Evolutionary conservation across 2,329 filamentous ascomycete species (phyloP).

Genomic region (Hirsutella minnesotensis): DNA sequence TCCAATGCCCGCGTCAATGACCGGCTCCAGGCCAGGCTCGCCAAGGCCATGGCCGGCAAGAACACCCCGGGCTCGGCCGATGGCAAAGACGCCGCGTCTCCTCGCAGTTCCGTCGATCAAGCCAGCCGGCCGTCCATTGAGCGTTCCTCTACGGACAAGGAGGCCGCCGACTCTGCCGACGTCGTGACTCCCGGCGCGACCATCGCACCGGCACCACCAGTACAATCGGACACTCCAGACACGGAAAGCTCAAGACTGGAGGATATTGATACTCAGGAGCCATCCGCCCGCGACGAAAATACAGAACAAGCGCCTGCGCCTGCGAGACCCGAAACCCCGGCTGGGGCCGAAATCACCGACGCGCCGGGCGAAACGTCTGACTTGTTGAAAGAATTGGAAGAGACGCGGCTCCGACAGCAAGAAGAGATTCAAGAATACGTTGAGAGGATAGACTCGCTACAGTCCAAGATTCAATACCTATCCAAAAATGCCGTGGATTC

Average conservation of each 20-base stretch:
- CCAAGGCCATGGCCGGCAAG: constrained; percentile 73
- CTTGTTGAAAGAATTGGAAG: constrained; percentile 11
- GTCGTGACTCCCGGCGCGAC: background rate
- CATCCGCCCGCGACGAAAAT: too few species aligned
- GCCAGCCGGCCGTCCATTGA: constrained; percentile 16
- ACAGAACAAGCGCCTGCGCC: background rate
- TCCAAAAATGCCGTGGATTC: constrained; percentile 67
- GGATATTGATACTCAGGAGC: too few species aligned
- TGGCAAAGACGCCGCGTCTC: constrained; percentile 30
- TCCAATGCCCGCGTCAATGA: constrained; percentile 58
- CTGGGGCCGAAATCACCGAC: background rate
- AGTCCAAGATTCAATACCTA: constrained; percentile 83
- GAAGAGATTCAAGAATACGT: constrained; percentile 76
- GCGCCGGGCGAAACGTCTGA: constrained; percentile 1
- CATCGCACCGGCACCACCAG: background rate
- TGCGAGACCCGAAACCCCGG: background rate
- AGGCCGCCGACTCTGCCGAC: constrained; percentile 7
- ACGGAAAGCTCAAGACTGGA: too few species aligned
- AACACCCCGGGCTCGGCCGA: constrained; percentile 24
- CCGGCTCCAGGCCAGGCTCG: constrained; percentile 77
- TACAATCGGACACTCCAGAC: background rate
- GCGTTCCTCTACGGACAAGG: constrained; percentile 16
- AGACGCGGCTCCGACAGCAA: constrained; percentile 37
- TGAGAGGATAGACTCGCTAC: constrained; percentile 83
- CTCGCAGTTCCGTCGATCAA: constrained; percentile 24